These are phyloP conservation scores for Citrus reticulata DNA, from an alignment of 345 rosid genomes.

Conservation along the genomic window DNA sequence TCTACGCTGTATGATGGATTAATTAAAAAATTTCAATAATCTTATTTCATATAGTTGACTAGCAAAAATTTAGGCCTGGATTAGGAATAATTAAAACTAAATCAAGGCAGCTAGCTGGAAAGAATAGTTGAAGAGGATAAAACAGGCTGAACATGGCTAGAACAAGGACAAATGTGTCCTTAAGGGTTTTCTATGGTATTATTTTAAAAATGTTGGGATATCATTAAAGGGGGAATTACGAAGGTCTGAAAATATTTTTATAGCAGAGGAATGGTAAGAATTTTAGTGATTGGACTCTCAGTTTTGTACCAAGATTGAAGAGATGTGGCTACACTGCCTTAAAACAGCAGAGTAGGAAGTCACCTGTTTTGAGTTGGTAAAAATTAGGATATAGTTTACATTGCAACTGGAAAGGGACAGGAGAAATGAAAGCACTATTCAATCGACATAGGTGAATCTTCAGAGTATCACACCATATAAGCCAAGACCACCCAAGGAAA, in stretches of 20 bases:
- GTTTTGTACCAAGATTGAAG: not conserved
- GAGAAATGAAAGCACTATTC: not conserved
- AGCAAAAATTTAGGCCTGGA: not conserved
- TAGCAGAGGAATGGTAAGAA: not conserved
- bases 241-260: not conserved
- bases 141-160: no score
- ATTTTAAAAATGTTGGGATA: not conserved
- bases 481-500: not conserved
- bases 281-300: not conserved
- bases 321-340: not conserved
- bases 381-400: not conserved
- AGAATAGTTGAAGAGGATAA: no score
- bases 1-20: not conserved
- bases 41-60: not conserved
- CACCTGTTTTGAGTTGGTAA: not conserved
- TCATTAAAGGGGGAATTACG: not conserved
- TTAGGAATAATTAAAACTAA: no score
- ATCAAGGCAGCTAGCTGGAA: no score
- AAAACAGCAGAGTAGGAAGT: not conserved
- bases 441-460: not conserved
- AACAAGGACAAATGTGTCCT: not conserved
- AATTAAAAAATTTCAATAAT: not conserved
- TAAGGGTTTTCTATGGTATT: not conserved
- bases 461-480: not conserved
- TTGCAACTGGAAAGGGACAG: not conserved